phyloP scores from a whole-genome alignment of 768 basidiomycete species.

The Calocybe cyanea region DNA sequence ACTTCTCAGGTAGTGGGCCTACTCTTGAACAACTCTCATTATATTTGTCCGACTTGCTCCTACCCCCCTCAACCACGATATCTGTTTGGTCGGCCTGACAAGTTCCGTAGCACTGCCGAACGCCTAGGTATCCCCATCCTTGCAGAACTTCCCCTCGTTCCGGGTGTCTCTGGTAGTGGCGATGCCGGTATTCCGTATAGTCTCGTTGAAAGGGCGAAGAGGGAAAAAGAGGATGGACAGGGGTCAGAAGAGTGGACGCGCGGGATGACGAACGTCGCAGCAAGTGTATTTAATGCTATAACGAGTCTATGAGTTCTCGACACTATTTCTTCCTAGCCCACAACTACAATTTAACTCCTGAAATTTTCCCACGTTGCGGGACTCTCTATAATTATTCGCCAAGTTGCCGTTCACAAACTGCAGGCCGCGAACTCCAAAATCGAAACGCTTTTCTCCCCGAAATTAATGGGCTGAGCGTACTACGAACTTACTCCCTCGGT shows the following conservation, averaged over 20 bases:
- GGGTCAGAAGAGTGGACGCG: constrained; percentile 16
- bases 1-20: constrained; percentile 72
- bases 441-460: too few species aligned
- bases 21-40: constrained; percentile 86
- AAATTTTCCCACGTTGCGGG: too few species aligned
- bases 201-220: constrained; percentile 13
- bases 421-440: too few species aligned
- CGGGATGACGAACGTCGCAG: constrained; percentile 15
- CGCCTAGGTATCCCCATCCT: constrained; percentile 62
- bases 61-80: constrained; percentile 43
- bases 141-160: constrained; percentile 78
- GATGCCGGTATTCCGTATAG: constrained; percentile 51
- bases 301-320: neutral
- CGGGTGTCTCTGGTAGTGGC: constrained; percentile 66
- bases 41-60: constrained; percentile 68
- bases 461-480: too few species aligned
- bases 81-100: constrained; percentile 66
- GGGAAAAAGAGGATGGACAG: constrained; percentile 8
- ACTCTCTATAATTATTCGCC: too few species aligned
- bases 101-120: constrained; percentile 56
- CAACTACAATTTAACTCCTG: too few species aligned
- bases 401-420: too few species aligned
- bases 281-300: constrained; percentile 10
- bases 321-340: too few species aligned
- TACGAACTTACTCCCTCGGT: too few species aligned